Percentiles rank a stretch among this genome's conserved stretches.
These are phyloP conservation scores for Trichoderma harzianum DNA, from an alignment of 2,329 filamentous ascomycete species.

Conservation along the genomic window DNA sequence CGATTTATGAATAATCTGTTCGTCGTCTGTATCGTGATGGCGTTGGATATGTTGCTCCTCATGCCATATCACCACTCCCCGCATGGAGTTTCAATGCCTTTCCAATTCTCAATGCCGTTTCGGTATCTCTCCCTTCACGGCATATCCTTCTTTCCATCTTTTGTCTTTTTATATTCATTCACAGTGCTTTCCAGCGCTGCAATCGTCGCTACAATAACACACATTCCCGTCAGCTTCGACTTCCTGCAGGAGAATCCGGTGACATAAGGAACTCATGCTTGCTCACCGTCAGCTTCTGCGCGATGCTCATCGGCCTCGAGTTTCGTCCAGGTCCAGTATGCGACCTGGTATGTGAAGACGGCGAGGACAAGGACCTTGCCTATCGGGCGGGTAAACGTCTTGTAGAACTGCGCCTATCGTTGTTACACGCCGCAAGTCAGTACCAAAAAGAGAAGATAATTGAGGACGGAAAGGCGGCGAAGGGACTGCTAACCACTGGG, in stretches of 20 bases:
- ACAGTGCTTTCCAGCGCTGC: conserved; percentile 15
- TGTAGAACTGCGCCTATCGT: conserved; percentile 64
- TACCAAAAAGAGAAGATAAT: not conserved
- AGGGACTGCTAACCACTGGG: conserved; percentile 26
- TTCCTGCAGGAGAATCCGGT: not conserved
- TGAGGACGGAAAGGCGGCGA: too few relatives aligned
- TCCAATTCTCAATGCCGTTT: not conserved
- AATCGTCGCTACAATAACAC: conserved; percentile 12
- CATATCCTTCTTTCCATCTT: not conserved
- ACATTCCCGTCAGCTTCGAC: not conserved
- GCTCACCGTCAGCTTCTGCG: conserved; percentile 54
- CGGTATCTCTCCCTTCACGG: not conserved
- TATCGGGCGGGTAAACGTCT: conserved; percentile 68
- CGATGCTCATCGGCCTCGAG: conserved; percentile 69
- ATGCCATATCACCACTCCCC: not conserved
- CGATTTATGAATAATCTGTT: not conserved
- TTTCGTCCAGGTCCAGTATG: conserved; percentile 71
- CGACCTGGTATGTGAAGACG: conserved; percentile 73
- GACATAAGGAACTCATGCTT: not conserved
- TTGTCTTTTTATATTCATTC: conserved; percentile 11
- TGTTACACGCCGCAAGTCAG: not conserved
- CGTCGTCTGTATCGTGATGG: not conserved
- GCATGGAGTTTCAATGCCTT: not conserved
- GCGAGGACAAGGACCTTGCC: conserved; percentile 72
- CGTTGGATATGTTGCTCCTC: not conserved